These are phyloP conservation scores for Chionographis japonica DNA, from an alignment of 106 monocot genomes.

Conservation along the genomic window DNA sequence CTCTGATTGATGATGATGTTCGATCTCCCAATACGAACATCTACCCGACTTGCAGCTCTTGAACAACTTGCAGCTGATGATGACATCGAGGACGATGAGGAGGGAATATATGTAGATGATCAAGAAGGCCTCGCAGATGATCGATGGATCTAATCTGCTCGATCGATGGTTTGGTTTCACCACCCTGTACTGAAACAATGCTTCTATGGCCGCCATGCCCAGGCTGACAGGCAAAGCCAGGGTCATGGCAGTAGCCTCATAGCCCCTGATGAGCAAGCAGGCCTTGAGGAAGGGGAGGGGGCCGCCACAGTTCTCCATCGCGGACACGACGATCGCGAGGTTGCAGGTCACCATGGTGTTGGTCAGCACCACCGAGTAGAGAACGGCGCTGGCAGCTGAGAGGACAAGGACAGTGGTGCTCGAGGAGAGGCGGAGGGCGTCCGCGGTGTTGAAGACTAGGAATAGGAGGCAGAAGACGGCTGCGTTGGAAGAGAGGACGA, in stretches of 20 bases:
- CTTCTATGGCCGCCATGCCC: slow-evolving; percentile 51
- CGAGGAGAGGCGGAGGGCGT: slow-evolving; percentile 29
- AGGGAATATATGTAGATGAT: slow-evolving; percentile 68
- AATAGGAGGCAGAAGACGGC: slow-evolving; percentile 49
- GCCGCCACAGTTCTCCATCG: slow-evolving; percentile 45
- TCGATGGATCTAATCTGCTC: slow-evolving; percentile 5
- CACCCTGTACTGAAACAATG: slow-evolving; percentile 73
- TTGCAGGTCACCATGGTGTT: slow-evolving; percentile 52
- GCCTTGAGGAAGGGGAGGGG: slow-evolving; percentile 50
- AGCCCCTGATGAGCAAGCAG: slow-evolving; percentile 42
- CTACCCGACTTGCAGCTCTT: slow-evolving; percentile 35
- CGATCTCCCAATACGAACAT: not conserved
- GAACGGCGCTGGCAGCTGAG: slow-evolving; percentile 35
- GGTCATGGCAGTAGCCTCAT: slow-evolving; percentile 38
- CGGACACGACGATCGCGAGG: slow-evolving; percentile 53
- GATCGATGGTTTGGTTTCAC: slow-evolving; percentile 19
- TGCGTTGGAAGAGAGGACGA: slow-evolving; percentile 62
- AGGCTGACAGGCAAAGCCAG: slow-evolving; percentile 60
- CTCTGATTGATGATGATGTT: not conserved
- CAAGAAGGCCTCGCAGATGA: slow-evolving; percentile 38
- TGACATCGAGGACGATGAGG: slow-evolving; percentile 54
- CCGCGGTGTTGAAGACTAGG: slow-evolving; percentile 46
- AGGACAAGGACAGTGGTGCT: slow-evolving; percentile 12
- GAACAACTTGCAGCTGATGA: slow-evolving; percentile 62
- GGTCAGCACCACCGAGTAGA: slow-evolving; percentile 55